Conservation (phyloP, 306 rosid species). For the Sesbania bispinosa region DNA sequence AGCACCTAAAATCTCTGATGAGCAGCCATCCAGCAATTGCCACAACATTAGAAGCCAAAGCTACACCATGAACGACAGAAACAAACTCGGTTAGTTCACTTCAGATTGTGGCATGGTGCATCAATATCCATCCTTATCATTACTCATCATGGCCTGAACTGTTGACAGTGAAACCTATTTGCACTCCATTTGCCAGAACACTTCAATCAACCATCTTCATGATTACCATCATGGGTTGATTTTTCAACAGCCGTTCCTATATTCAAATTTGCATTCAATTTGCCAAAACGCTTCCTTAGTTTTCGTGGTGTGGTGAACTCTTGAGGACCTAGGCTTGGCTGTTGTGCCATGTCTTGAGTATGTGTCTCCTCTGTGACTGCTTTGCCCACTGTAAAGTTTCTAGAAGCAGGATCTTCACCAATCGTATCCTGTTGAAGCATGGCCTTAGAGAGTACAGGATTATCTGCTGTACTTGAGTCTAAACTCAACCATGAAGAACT, state of each 20-base stretch:
- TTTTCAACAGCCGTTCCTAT: slow-evolving; percentile 44
- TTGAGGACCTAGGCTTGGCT: slow-evolving; percentile 39
- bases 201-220: slow-evolving; percentile 33
- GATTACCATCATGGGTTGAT: slow-evolving; percentile 36
- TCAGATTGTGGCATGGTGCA: slow-evolving; percentile 17
- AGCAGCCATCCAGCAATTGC: slow-evolving; percentile 19
- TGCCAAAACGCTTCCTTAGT: slow-evolving; percentile 47
- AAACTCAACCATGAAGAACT: slow-evolving; percentile 61
- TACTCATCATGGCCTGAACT: slow-evolving; percentile 33
- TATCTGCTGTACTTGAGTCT: slow-evolving; percentile 53
- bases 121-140: slow-evolving; percentile 19
- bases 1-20: background rate
- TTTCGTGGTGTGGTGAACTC: slow-evolving; percentile 34
- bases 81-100: slow-evolving; percentile 4
- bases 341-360: slow-evolving; percentile 36
- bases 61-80: background rate
- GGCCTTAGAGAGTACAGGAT: slow-evolving; percentile 19
- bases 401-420: slow-evolving; percentile 23
- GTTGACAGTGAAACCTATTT: slow-evolving; percentile 34
- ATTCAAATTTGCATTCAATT: slow-evolving; percentile 38
- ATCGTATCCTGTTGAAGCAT: slow-evolving; percentile 13
- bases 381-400: slow-evolving; percentile 31
- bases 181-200: slow-evolving; percentile 34
- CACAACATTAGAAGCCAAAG: slow-evolving; percentile 10
- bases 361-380: slow-evolving; percentile 25